Evolutionary conservation across 257 asterid genomes (phyloP).

Genomic region (Ligustrum vulgare): DNA sequence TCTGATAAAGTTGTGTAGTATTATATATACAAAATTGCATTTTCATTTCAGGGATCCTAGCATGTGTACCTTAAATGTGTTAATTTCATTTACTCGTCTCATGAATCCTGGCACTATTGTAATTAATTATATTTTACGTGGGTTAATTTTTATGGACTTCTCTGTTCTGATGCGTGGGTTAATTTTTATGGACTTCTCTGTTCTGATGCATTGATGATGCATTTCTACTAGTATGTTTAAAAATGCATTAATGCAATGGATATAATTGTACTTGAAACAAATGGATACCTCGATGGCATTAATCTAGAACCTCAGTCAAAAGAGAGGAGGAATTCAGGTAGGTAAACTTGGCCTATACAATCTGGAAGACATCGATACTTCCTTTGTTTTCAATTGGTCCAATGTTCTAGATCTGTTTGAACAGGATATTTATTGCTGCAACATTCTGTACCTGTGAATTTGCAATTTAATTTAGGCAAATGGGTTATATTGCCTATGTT

Average conservation of each 20-base stretch:
- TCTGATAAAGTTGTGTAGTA: not conserved
- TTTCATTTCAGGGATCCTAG: conserved; percentile 1
- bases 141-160: not conserved
- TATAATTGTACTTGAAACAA: not conserved
- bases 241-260: no score
- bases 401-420: not conserved
- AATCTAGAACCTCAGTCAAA: not conserved
- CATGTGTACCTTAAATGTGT: not conserved
- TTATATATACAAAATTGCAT: not conserved
- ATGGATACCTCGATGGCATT: not conserved
- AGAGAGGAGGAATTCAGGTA: not conserved
- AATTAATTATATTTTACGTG: not conserved
- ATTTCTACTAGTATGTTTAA: not conserved
- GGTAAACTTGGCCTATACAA: not conserved
- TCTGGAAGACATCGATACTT: not conserved
- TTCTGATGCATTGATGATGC: not conserved
- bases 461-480: not conserved
- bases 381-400: not conserved
- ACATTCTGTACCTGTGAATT: not conserved
- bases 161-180: not conserved
- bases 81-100: not conserved
- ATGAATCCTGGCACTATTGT: not conserved
- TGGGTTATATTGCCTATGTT: no score
- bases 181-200: not conserved
- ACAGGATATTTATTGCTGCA: not conserved